phyloP scores from a whole-genome alignment of 208 protist species.

The Leishmania tarentolae region DNA sequence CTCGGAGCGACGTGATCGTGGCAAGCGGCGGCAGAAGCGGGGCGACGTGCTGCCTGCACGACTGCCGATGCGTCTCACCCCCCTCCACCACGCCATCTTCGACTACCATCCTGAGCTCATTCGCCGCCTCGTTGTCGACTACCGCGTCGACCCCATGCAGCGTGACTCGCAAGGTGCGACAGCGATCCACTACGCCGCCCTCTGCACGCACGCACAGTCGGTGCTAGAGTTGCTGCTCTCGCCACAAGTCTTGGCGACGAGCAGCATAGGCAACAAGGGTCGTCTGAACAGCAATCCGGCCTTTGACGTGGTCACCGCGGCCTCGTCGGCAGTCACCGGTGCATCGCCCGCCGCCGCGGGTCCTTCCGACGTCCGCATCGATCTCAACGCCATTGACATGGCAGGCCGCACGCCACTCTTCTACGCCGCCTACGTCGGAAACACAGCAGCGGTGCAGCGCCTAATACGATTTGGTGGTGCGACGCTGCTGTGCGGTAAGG shows the following conservation, averaged over 20 bases:
- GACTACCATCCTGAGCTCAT: constrained; percentile 86
- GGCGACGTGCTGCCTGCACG: constrained; percentile 19
- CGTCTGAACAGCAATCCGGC: neutral
- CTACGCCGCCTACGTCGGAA: constrained; percentile 75
- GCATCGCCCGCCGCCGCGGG: neutral
- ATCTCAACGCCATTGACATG: constrained; percentile 81
- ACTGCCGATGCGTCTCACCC: constrained; percentile 52
- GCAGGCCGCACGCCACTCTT: constrained; percentile 80
- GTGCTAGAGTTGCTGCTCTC: constrained; percentile 70
- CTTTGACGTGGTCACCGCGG: constrained; percentile 1
- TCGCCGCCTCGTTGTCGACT: constrained; percentile 69
- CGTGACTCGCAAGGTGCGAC: constrained; percentile 70
- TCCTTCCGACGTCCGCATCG: constrained; percentile 26
- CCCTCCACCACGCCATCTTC: constrained; percentile 78
- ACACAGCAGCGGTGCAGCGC: constrained; percentile 52
- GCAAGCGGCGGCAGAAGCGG: constrained; percentile 12
- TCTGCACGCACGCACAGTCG: constrained; percentile 33
- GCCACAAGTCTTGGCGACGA: constrained; percentile 21
- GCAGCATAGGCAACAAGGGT: neutral
- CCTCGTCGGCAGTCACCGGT: neutral
- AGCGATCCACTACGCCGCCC: constrained; percentile 80
- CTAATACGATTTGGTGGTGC: constrained; percentile 34
- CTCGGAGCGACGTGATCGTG: neutral
- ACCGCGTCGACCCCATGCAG: constrained; percentile 70
- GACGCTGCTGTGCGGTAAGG: constrained; percentile 37